Conservation (phyloP, 768 basidiomycete species). For the Termitomyces sp. region DNA sequence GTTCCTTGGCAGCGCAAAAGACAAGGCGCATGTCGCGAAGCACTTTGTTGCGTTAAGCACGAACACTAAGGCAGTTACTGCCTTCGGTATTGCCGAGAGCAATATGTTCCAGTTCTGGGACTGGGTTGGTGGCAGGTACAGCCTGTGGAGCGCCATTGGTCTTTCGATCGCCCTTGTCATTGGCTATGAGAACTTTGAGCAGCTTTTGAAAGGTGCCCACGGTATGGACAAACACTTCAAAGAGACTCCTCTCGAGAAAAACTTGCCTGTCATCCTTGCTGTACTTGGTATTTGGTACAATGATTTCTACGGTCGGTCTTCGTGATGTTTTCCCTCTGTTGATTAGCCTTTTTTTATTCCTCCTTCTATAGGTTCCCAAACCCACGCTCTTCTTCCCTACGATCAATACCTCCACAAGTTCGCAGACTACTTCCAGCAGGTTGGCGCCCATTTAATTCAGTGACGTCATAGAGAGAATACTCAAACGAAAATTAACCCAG, state of each 20-base stretch:
- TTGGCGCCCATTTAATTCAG: conserved; percentile 13
- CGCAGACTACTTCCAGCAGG: conserved; percentile 99
- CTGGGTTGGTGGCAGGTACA: conserved; percentile 99
- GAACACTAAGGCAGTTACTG: conserved; percentile 90
- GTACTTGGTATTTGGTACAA: conserved; percentile 97
- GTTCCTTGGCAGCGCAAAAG: conserved; percentile 85
- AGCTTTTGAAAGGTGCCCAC: conserved; percentile 88
- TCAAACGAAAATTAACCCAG: conserved; percentile 24
- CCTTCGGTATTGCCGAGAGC: conserved; percentile 83
- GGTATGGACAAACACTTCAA: conserved; percentile 98
- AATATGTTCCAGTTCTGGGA: conserved; percentile 99
- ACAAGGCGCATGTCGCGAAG: conserved; percentile 92
- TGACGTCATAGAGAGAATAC: background rate
- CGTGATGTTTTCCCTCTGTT: background rate
- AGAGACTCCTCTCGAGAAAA: conserved; percentile 80
- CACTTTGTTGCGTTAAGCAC: conserved; percentile 99
- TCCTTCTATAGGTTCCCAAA: conserved; percentile 69
- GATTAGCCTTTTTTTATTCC: background rate
- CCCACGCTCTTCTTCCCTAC: conserved; percentile 92
- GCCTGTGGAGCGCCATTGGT: conserved; percentile 97
- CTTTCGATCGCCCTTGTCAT: conserved; percentile 91
- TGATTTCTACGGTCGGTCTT: conserved; percentile 81
- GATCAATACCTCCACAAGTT: conserved; percentile 99
- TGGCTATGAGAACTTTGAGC: conserved; percentile 92
- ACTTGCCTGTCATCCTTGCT: conserved; percentile 89